phyloP scores from a whole-genome alignment of 2,329 filamentous ascomycete genomes.

The Pestalotiopsis sp. region DNA sequence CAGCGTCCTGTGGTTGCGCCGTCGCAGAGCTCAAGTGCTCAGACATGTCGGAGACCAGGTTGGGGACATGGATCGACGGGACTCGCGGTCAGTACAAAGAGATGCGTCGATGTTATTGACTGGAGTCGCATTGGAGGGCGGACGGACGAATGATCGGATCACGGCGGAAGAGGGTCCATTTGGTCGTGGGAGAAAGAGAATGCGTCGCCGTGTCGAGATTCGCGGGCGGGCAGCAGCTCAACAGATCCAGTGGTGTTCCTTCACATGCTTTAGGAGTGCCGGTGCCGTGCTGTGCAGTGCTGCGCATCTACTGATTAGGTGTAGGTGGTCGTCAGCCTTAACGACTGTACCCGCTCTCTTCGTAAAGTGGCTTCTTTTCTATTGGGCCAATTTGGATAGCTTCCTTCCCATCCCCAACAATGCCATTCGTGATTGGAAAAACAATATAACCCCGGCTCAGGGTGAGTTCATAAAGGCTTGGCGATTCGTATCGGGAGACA shows the following conservation, averaged over 20 bases:
- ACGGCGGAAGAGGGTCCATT: neutral
- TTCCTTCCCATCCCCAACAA: neutral
- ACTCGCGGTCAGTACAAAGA: neutral
- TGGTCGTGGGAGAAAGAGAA: neutral
- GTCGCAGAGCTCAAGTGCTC: constrained; percentile 11
- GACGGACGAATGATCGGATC: neutral
- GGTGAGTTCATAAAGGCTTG: neutral
- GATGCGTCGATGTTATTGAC: neutral
- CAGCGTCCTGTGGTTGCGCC: neutral
- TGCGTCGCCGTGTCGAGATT: neutral
- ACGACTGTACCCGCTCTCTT: constrained; percentile 3
- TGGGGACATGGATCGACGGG: neutral
- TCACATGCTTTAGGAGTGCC: constrained; percentile 3
- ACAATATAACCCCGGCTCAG: neutral
- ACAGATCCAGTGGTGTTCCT: neutral
- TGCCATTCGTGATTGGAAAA: neutral
- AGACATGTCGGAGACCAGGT: constrained; percentile 13
- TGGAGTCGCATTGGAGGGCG: constrained; percentile 3
- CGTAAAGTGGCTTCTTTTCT: neutral
- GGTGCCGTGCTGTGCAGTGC: neutral
- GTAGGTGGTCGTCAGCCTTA: constrained; percentile 6
- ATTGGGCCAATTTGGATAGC: constrained; percentile 3
- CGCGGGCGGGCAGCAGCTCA: neutral
- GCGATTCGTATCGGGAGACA: neutral
- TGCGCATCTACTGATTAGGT: neutral